These are phyloP conservation scores for Clitocybe nebularis DNA, from an alignment of 1,284 basidiomycete species.

Conservation along the genomic window DNA sequence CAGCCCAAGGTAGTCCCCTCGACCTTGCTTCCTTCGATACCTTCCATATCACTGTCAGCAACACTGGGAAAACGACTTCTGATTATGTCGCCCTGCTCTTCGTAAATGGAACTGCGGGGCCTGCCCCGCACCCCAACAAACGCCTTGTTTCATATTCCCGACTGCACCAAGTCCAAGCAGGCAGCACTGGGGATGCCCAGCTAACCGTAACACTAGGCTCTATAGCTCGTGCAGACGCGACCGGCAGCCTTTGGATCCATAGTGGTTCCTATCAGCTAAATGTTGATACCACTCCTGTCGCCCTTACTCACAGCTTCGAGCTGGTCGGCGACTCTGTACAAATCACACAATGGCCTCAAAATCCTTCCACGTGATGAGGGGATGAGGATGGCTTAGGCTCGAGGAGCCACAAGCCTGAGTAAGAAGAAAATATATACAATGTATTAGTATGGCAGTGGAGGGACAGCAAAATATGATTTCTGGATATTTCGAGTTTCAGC, in stretches of 20 bases:
- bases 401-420: no score
- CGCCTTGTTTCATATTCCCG: constrained; percentile 47
- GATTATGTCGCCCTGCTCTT: constrained; percentile 57
- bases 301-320: constrained; percentile 35
- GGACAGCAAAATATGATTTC: no score
- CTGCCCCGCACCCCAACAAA: constrained; percentile 49
- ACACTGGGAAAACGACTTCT: constrained; percentile 45
- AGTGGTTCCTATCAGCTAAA: constrained; percentile 43
- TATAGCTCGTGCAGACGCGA: constrained; percentile 44
- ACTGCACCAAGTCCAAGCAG: constrained; percentile 36
- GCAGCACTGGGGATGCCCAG: constrained; percentile 30
- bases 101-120: constrained; percentile 43
- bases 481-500: no score
- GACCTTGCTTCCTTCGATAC: constrained; percentile 47
- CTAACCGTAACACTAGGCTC: constrained; percentile 46
- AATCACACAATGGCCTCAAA: constrained; percentile 37
- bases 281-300: constrained; percentile 34
- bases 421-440: no score
- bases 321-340: constrained; percentile 38
- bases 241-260: constrained; percentile 44
- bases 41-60: constrained; percentile 43
- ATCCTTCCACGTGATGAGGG: constrained; percentile 13
- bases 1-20: constrained; percentile 22
- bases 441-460: no score
- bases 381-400: no score